Percentiles rank a stretch among this genome's conserved stretches.
Evolutionary conservation across 331 rosid species (phyloP).

Genomic region (Rosa hybrid): DNA sequence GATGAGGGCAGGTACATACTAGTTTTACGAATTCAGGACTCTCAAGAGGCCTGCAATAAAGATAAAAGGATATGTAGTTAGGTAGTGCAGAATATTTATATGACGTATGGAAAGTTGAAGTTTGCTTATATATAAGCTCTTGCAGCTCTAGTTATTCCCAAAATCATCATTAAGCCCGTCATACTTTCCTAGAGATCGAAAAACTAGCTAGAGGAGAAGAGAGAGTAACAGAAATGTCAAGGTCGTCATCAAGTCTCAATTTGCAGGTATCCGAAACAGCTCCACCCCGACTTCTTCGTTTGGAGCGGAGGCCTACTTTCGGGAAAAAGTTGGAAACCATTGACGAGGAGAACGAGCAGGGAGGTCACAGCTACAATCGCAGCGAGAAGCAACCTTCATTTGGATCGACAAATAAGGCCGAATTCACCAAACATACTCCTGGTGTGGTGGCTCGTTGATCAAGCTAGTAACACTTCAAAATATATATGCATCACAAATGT

Average conservation of each 20-base stretch:
- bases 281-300: not conserved
- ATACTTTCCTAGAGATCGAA: not conserved
- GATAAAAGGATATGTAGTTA: not conserved
- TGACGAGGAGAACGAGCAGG: not conserved
- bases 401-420: not conserved
- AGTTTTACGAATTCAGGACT: not conserved
- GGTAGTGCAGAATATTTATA: conserved; percentile 5
- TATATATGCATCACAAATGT: not conserved
- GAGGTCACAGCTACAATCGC: conserved; percentile 1
- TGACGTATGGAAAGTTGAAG: not conserved
- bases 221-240: not conserved
- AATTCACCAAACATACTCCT: not conserved
- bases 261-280: not conserved
- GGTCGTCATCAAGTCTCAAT: not conserved
- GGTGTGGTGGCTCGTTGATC: conserved; percentile 9
- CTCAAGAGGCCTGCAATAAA: not conserved
- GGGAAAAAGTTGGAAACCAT: conserved; percentile 1
- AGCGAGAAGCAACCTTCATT: not conserved
- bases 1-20: not conserved
- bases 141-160: not conserved
- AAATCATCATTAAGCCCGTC: not conserved
- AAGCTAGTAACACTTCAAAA: not conserved
- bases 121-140: conserved; percentile 10
- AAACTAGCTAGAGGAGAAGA: not conserved
- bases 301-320: conserved; percentile 5